A percentile compares a stretch with the other conserved stretches of the same genome.
phyloP scores from a whole-genome alignment of 805 yeast genomes.

The Jamesozyma spencerorum region DNA sequence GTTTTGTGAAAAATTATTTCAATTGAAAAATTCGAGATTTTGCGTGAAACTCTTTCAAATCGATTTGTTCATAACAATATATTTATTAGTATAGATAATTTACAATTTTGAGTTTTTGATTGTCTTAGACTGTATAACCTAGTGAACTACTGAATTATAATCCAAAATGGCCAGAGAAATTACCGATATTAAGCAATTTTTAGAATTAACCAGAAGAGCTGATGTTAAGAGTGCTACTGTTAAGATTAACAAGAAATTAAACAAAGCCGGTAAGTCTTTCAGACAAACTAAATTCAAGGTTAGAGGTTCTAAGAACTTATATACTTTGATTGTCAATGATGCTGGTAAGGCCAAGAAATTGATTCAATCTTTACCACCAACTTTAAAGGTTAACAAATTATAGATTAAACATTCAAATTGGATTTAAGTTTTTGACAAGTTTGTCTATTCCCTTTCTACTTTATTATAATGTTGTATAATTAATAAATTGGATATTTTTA shows the following conservation, averaged over 20 bases:
- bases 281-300: slow-evolving; percentile 98
- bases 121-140: background rate
- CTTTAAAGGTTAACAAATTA: slow-evolving; percentile 56
- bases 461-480: slow-evolving; percentile 4
- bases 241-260: slow-evolving; percentile 82
- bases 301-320: slow-evolving; percentile 89
- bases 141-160: slow-evolving; percentile 1
- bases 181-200: slow-evolving; percentile 94
- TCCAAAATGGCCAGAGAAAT: slow-evolving; percentile 50
- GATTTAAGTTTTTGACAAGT: background rate
- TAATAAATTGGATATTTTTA: slow-evolving; percentile 5
- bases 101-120: background rate
- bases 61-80: background rate
- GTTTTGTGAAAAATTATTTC: no score
- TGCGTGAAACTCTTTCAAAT: no score
- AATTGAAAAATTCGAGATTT: no score
- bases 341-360: slow-evolving; percentile 95
- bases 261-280: slow-evolving; percentile 72
- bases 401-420: slow-evolving; percentile 17
- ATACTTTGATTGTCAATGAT: slow-evolving; percentile 93
- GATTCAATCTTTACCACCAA: slow-evolving; percentile 95
- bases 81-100: background rate
- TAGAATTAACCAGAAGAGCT: slow-evolving; percentile 92
- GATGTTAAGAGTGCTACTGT: slow-evolving; percentile 90
- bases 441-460: slow-evolving; percentile 1